Evolutionary conservation across 805 yeast species (phyloP).

Genomic region (Scheffersomyces ergatensis): DNA sequence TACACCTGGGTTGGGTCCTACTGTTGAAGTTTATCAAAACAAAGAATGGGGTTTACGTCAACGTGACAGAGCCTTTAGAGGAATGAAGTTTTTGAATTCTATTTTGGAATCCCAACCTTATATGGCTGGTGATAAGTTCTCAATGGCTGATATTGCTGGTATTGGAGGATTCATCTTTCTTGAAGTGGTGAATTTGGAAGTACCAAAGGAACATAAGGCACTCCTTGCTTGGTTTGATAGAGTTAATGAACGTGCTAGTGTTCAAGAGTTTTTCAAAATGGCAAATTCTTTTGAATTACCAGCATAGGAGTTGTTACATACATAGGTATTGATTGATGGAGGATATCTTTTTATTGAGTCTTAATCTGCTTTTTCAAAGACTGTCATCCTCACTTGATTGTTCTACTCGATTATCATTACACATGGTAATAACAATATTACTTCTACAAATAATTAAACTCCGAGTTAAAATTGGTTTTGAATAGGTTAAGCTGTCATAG

Average conservation of each 20-base stretch:
- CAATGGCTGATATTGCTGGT: conserved; percentile 5
- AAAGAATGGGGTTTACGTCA: conserved; percentile 3
- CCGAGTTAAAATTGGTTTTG: too few relatives aligned
- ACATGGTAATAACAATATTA: too few relatives aligned
- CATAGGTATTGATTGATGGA: too few relatives aligned
- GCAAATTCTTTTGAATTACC: neutral
- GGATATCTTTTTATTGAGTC: too few relatives aligned
- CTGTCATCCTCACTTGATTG: too few relatives aligned
- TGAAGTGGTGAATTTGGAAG: conserved; percentile 1
- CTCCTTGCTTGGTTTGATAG: conserved; percentile 2
- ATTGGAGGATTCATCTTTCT: conserved; percentile 3
- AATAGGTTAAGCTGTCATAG: too few relatives aligned
- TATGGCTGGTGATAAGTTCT: conserved; percentile 4
- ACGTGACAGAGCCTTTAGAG: conserved; percentile 1
- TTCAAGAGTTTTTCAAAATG: conserved; percentile 1
- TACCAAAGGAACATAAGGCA: conserved; percentile 2
- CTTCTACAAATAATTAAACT: too few relatives aligned
- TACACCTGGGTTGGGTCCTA: conserved; percentile 5
- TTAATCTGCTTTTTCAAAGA: too few relatives aligned
- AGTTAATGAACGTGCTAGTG: conserved; percentile 1
- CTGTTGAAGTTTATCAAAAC: conserved; percentile 2
- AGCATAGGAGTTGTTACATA: too few relatives aligned
- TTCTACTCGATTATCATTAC: too few relatives aligned
- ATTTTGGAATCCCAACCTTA: conserved; percentile 3
- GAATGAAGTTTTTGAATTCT: conserved; percentile 1